phyloP scores from a whole-genome alignment of 306 rosid genomes.

The Mimosa bimucronata region DNA sequence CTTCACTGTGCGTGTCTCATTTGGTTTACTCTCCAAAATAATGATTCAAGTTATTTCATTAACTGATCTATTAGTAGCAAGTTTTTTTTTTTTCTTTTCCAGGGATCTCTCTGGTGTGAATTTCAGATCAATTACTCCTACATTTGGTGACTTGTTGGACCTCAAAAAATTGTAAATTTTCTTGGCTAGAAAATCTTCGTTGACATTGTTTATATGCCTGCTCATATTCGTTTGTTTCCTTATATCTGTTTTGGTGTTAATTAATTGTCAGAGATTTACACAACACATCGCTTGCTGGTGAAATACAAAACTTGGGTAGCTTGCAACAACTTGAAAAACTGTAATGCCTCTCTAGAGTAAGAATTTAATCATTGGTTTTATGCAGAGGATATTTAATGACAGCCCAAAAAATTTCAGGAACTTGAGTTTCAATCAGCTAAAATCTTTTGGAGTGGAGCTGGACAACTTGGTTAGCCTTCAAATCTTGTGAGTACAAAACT shows the following conservation, averaged over 20 bases:
- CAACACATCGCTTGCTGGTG: constrained; percentile 80
- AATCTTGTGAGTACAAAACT: constrained; percentile 62
- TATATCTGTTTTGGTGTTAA: not conserved
- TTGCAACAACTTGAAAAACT: constrained; percentile 76
- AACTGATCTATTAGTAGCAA: constrained; percentile 25
- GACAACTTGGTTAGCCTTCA: constrained; percentile 72
- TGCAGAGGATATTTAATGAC: constrained; percentile 7
- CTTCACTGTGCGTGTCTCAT: constrained; percentile 62
- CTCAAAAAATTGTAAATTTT: constrained; percentile 78
- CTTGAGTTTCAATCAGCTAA: constrained; percentile 79
- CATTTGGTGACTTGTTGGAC: constrained; percentile 86
- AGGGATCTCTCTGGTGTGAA: constrained; percentile 78
- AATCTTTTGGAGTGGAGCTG: constrained; percentile 73
- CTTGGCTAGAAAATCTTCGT: constrained; percentile 7
- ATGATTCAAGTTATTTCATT: constrained; percentile 22
- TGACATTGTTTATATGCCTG: not conserved
- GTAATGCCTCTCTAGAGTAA: constrained; percentile 51
- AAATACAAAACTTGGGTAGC: constrained; percentile 78
- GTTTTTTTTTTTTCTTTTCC: constrained; percentile 21
- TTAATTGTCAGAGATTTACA: constrained; percentile 79
- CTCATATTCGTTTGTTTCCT: not conserved
- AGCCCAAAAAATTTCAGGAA: constrained; percentile 66
- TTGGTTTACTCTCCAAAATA: constrained; percentile 15
- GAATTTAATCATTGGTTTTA: constrained; percentile 6
- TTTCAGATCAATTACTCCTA: constrained; percentile 83